Conservation (phyloP, 2,329 filamentous ascomycete genomes). For the Ascochyta clinopodiicola region DNA sequence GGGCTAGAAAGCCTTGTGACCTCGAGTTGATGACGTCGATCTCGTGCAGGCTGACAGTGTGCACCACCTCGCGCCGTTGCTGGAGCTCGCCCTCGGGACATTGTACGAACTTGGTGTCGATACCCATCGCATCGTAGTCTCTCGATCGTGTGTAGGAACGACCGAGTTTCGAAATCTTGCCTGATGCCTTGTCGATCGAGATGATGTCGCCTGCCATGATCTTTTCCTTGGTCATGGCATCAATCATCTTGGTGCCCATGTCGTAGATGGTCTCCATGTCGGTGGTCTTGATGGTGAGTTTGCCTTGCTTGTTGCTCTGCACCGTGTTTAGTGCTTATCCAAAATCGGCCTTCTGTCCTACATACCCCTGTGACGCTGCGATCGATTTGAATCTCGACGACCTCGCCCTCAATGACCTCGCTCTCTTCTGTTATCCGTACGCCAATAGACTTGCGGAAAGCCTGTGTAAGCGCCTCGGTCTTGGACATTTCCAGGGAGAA, state of each 20-base stretch:
- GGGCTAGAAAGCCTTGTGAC: slow-evolving; percentile 95
- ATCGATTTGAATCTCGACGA: slow-evolving; percentile 98
- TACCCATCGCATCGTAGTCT: slow-evolving; percentile 99
- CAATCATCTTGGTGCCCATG: slow-evolving; percentile 99
- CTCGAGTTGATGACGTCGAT: slow-evolving; percentile 99
- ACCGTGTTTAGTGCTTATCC: slow-evolving; percentile 17
- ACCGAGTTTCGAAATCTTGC: slow-evolving; percentile 96
- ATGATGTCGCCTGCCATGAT: slow-evolving; percentile 99
- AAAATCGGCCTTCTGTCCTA: slow-evolving; percentile 1
- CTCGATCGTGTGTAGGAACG: slow-evolving; percentile 92
- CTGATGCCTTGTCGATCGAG: slow-evolving; percentile 97
- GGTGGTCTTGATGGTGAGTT: slow-evolving; percentile 98
- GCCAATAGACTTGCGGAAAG: slow-evolving; percentile 98
- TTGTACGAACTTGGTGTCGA: slow-evolving; percentile 97
- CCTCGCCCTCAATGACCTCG: slow-evolving; percentile 98
- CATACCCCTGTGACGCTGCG: slow-evolving; percentile 85
- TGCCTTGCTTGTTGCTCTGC: slow-evolving; percentile 92
- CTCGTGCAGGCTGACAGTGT: slow-evolving; percentile 96
- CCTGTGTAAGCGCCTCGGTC: slow-evolving; percentile 95
- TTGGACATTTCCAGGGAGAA: slow-evolving; percentile 99
- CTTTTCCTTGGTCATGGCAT: slow-evolving; percentile 98
- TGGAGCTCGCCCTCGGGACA: slow-evolving; percentile 97
- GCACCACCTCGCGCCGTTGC: slow-evolving; percentile 94
- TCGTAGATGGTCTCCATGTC: slow-evolving; percentile 99
- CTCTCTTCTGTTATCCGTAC: slow-evolving; percentile 99